Evolutionary conservation across 2,329 filamentous ascomycete genomes (phyloP).

Genomic region (Emydomyces testavorans): DNA sequence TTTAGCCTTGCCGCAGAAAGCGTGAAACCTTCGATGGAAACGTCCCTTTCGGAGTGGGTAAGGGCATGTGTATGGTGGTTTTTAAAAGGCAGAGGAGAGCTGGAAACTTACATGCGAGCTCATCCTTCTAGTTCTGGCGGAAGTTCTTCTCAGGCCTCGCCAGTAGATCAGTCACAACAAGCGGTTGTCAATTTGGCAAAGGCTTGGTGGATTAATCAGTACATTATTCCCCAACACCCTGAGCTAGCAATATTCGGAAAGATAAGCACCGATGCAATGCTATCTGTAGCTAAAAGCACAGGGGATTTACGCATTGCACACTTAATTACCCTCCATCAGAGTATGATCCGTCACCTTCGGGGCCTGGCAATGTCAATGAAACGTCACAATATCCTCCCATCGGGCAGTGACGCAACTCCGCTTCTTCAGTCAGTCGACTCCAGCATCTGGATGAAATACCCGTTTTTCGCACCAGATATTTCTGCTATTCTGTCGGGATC

Average conservation of each 20-base stretch:
- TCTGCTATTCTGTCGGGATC: constrained; percentile 57
- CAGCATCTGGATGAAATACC: constrained; percentile 70
- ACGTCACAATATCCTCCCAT: constrained; percentile 64
- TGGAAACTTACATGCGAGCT: constrained; percentile 61
- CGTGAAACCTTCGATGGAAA: constrained; percentile 53
- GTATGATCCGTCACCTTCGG: constrained; percentile 53
- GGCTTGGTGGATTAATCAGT: constrained; percentile 61
- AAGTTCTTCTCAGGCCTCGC: constrained; percentile 35
- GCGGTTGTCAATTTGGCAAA: constrained; percentile 79
- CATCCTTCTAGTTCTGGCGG: constrained; percentile 45
- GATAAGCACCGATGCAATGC: constrained; percentile 30
- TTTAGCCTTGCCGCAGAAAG: constrained; percentile 70
- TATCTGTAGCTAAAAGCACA: constrained; percentile 34
- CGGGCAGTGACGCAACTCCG: constrained; percentile 47
- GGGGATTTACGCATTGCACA: constrained; percentile 38
- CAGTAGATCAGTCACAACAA: constrained; percentile 48
- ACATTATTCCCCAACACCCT: constrained; percentile 31
- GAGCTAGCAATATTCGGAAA: constrained; percentile 32
- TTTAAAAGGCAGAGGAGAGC: constrained; percentile 60
- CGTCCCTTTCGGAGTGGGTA: constrained; percentile 55
- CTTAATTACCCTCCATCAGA: constrained; percentile 41
- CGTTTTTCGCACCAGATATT: constrained; percentile 59
- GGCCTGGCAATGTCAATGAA: constrained; percentile 74
- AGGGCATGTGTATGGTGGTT: constrained; percentile 83
- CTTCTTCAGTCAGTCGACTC: constrained; percentile 71